Percentiles rank a stretch among this genome's conserved stretches.
phyloP scores from a whole-genome alignment of 1,284 basidiomycete species.

The Ganoderma multipileum region DNA sequence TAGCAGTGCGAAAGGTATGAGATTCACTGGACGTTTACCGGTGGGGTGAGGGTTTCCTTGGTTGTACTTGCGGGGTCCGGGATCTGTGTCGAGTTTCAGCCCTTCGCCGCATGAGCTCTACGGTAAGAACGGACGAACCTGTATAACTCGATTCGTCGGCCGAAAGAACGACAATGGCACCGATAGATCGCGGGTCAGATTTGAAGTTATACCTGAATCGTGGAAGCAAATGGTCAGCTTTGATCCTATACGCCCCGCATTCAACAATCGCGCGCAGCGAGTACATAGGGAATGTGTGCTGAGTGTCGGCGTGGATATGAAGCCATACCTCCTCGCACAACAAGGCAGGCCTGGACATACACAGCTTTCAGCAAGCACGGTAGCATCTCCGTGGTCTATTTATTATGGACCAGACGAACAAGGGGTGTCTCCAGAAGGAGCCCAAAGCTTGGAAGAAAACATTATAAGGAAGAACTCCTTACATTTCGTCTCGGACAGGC shows the following conservation, averaged over 20 bases:
- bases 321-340: no score
- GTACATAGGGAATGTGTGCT: neutral
- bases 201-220: conserved; percentile 75
- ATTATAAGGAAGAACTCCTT: conserved; percentile 13
- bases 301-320: no score
- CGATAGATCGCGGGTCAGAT: conserved; percentile 72
- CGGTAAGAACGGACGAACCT: conserved; percentile 43
- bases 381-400: neutral
- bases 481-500: conserved; percentile 71
- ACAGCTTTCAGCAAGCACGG: no score
- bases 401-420: neutral
- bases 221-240: neutral
- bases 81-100: conserved; percentile 44
- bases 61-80: conserved; percentile 53
- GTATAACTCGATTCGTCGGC: conserved; percentile 73
- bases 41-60: conserved; percentile 74
- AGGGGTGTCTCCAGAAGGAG: no score
- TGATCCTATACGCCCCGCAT: neutral
- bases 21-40: conserved; percentile 44
- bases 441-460: neutral
- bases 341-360: no score
- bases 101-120: neutral
- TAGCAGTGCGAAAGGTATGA: neutral
- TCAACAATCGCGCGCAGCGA: neutral
- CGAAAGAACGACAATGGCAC: conserved; percentile 70